Evolutionary conservation across 495 filamentous ascomycete species (phyloP), one percentile per base, ranked within the genome.

Genomic region (Hypoxylon fragiforme): DNA sequence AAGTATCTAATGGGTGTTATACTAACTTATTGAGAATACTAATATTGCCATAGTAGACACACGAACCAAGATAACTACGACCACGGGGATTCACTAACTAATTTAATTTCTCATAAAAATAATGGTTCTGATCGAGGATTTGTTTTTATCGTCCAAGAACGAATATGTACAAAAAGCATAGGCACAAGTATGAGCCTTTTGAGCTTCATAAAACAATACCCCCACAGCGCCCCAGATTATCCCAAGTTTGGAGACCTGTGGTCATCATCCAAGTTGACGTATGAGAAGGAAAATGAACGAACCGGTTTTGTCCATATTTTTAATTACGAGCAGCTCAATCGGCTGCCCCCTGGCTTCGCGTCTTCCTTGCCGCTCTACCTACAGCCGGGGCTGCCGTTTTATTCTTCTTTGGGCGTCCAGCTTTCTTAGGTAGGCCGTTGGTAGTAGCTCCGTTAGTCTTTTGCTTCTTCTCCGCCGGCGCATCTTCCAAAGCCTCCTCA

Each of bases 331-430:
- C n/a, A 12, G 16, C 30, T 58, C 42, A 62, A 5, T 73, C 67
- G 8, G 64, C 68, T 2, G 69, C 65, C 0, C 74, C 74, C 56
- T 78, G 76, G 41, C 74, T 76, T 45, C 75, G 63, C 7, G 74
- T 79, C 62, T 72, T 74, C 21, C 74, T 63, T 41, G 51, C 49
- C 0, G 76, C 73, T 34, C 57, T 65, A 0, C 76, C 73, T 6
- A 71, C 69, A 8, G 68, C 43, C 0, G 67, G 45, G 7, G 57
- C 21, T 19, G 34, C 47, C 30, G 64, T 73, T 24, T 70, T 64
- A 15, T 72, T 59, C 54, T 75, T 76, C 60, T 58, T 71, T 3
- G 67, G 64, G n/a, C 71, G 67, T 37, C 70, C 66, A 20, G 42
- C 61, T 30, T 73, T 74, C 45, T 60, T 70, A 36, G 61, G 45